A percentile compares a stretch with the other conserved stretches of the same genome.
These are phyloP conservation scores for Kandelia obovata DNA, from an alignment of 345 rosid species.

Conservation along the genomic window DNA sequence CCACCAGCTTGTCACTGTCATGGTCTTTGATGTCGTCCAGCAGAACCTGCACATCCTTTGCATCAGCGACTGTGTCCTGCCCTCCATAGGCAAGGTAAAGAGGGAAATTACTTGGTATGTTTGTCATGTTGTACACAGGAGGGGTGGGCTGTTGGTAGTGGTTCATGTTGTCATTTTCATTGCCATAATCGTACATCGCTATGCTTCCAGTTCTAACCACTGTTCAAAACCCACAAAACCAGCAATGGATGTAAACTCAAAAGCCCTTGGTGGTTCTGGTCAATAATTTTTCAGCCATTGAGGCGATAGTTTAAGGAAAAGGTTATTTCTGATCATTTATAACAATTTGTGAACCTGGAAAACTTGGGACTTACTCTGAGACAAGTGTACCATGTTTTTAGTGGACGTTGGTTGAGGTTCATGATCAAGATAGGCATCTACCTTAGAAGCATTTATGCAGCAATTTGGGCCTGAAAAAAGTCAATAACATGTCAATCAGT, in stretches of 20 bases:
- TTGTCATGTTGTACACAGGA: slow-evolving; percentile 43
- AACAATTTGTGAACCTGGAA: neutral
- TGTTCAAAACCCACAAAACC: slow-evolving; percentile 1
- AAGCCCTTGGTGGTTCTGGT: no score
- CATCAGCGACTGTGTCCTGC: slow-evolving; percentile 41
- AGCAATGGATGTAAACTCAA: neutral
- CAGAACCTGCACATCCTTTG: slow-evolving; percentile 38
- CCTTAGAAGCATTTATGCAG: slow-evolving; percentile 33
- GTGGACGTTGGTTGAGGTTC: slow-evolving; percentile 38
- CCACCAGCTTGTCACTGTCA: slow-evolving; percentile 36
- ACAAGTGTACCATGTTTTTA: slow-evolving; percentile 40
- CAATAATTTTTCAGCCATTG: neutral
- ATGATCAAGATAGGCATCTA: slow-evolving; percentile 19
- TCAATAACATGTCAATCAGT: neutral
- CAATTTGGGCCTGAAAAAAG: slow-evolving; percentile 30
- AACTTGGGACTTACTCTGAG: slow-evolving; percentile 34
- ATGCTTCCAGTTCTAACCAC: slow-evolving; percentile 46
- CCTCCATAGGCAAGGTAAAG: slow-evolving; percentile 51
- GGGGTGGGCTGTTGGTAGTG: slow-evolving; percentile 51
- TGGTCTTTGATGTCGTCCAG: slow-evolving; percentile 39
- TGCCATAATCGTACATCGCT: slow-evolving; percentile 45
- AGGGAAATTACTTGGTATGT: slow-evolving; percentile 45
- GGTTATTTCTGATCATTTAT: neutral
- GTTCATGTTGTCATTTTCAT: slow-evolving; percentile 36
- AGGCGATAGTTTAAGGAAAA: neutral